Evolutionary conservation across 305 asterid genomes (phyloP).

Genomic region (Fraxinus floribunda): DNA sequence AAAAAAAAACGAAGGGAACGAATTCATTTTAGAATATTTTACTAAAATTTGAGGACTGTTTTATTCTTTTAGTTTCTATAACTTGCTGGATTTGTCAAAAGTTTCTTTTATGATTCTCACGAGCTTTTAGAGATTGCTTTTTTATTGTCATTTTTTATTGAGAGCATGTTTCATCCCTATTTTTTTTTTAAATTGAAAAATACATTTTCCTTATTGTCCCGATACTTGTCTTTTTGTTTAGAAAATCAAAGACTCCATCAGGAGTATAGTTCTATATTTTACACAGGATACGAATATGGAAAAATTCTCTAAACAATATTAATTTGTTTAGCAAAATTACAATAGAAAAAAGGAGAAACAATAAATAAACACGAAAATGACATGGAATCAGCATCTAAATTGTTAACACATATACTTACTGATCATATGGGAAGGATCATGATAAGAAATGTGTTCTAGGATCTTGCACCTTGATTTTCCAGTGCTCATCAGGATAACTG

Average conservation of each 20-base stretch:
- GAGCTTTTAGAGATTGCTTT: background rate
- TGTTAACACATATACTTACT: background rate
- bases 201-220: background rate
- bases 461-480: conserved; percentile 34
- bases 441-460: conserved; percentile 20
- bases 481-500: conserved; percentile 31
- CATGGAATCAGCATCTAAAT: background rate
- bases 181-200: too few species aligned
- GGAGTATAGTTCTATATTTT: background rate
- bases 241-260: background rate
- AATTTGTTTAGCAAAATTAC: background rate
- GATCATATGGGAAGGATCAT: background rate
- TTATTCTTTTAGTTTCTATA: background rate
- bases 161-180: too few species aligned
- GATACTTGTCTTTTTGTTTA: background rate
- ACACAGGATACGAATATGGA: too few species aligned
- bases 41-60: background rate
- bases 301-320: too few species aligned
- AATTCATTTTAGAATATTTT: background rate
- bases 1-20: background rate
- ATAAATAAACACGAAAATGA: background rate
- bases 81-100: background rate
- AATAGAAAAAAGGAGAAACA: background rate
- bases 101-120: background rate
- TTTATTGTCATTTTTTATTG: background rate